Evolutionary conservation across 2,329 filamentous ascomycete species (phyloP).

Genomic region (Calonectria henricotiae): DNA sequence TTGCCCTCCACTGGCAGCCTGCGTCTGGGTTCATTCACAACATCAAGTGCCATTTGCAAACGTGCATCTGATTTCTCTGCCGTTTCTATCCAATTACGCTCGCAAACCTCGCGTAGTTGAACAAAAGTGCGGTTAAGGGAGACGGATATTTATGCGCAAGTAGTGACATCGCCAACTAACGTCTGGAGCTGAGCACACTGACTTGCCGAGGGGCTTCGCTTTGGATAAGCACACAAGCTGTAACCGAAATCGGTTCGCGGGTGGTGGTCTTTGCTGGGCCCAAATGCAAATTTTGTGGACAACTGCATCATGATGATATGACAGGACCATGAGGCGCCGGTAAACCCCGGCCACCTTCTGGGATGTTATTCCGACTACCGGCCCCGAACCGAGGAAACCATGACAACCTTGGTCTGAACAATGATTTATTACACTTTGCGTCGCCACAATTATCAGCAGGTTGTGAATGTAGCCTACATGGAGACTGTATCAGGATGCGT

Average conservation of each 20-base stretch:
- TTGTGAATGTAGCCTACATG: too few species aligned
- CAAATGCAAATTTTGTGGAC: slow-evolving; percentile 17
- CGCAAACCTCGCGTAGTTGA: not conserved
- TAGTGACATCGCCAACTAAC: not conserved
- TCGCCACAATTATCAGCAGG: not conserved
- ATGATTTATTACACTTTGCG: not conserved
- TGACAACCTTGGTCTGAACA: not conserved
- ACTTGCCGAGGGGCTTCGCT: not conserved
- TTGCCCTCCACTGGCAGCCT: slow-evolving; percentile 20
- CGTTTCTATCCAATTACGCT: not conserved
- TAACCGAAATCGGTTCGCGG: slow-evolving; percentile 6
- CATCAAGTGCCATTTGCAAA: not conserved
- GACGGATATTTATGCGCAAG: too few species aligned
- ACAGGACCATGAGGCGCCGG: slow-evolving; percentile 1
- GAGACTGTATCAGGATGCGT: not conserved
- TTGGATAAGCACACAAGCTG: not conserved
- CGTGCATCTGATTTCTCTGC: not conserved
- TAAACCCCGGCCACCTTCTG: slow-evolving; percentile 10
- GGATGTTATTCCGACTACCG: slow-evolving; percentile 22
- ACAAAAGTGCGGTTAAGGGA: too few species aligned
- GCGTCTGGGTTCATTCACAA: not conserved
- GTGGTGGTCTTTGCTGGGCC: slow-evolving; percentile 12
- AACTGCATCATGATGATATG: slow-evolving; percentile 20
- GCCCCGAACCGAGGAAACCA: slow-evolving; percentile 20
- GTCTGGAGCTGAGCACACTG: not conserved